Conservation (phyloP, 805 yeast species). For the Barnettozyma californica region DNA sequence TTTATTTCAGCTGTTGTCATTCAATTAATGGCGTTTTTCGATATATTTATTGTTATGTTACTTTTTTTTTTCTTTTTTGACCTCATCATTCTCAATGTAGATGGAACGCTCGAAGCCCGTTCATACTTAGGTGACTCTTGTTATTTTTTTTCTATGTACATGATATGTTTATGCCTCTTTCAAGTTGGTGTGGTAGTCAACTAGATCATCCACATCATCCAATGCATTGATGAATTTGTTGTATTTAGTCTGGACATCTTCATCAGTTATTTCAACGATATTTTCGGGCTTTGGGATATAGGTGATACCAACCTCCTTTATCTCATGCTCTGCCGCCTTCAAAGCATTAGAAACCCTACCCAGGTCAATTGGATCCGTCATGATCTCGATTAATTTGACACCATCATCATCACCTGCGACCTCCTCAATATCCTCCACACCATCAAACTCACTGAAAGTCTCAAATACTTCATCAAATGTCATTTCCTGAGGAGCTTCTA, state of each 20-base stretch:
- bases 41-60: constrained; percentile 5
- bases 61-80: constrained; percentile 2
- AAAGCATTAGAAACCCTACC: constrained; percentile 55
- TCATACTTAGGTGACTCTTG: background rate
- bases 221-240: constrained; percentile 54
- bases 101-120: too few species aligned
- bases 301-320: constrained; percentile 68
- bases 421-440: constrained; percentile 74
- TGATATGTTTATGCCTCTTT: background rate
- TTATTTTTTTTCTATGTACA: background rate
- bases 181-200: constrained; percentile 70
- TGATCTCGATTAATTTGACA: constrained; percentile 37
- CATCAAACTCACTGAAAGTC: constrained; percentile 59
- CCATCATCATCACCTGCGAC: constrained; percentile 23
- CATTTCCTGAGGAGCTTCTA: constrained; percentile 33
- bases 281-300: constrained; percentile 61
- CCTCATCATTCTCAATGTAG: background rate
- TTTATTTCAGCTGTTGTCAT: background rate
- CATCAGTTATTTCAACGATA: constrained; percentile 47
- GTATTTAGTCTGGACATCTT: constrained; percentile 45
- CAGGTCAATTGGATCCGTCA: constrained; percentile 61
- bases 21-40: constrained; percentile 1
- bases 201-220: constrained; percentile 81
- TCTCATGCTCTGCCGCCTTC: constrained; percentile 41
- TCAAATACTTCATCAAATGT: constrained; percentile 68